phyloP scores from a whole-genome alignment of 225 moss, liverwort and hornwort genomes.

The Pseudoscleropodium purum region DNA sequence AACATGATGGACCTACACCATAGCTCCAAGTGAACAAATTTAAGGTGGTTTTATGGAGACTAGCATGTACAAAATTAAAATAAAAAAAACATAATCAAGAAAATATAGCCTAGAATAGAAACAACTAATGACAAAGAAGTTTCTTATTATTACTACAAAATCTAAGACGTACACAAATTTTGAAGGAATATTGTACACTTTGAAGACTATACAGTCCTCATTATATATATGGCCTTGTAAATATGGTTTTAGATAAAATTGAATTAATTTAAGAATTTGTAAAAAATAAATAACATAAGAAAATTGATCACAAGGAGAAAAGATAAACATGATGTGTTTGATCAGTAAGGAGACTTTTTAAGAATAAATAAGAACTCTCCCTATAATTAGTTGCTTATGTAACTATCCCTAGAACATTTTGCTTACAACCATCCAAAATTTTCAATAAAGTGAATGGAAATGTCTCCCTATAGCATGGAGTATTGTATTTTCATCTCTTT shows the following conservation, averaged over 20 bases:
- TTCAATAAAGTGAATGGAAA: accelerated
- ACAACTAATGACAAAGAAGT: neutral
- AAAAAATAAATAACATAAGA: no score
- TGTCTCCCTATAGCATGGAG: neutral
- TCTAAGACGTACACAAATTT: accelerated
- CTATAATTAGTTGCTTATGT: neutral
- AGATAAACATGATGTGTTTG: neutral
- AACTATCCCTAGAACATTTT: neutral
- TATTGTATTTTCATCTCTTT: neutral
- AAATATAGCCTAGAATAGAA: neutral
- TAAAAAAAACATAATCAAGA: no score
- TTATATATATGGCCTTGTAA: neutral
- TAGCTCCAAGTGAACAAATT: neutral
- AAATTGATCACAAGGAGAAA: neutral
- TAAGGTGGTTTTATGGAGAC: accelerated
- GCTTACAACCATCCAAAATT: neutral
- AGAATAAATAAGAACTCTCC: neutral
- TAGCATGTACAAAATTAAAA: neutral
- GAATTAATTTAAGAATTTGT: neutral
- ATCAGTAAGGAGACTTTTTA: neutral
- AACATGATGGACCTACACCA: constrained; percentile 74
- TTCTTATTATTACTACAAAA: neutral
- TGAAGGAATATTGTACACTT: neutral
- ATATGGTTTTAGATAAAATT: neutral
- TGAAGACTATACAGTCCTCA: neutral